These are phyloP conservation scores for Angomonas ambiguus DNA, from an alignment of 208 protist genomes.

Conservation along the genomic window DNA sequence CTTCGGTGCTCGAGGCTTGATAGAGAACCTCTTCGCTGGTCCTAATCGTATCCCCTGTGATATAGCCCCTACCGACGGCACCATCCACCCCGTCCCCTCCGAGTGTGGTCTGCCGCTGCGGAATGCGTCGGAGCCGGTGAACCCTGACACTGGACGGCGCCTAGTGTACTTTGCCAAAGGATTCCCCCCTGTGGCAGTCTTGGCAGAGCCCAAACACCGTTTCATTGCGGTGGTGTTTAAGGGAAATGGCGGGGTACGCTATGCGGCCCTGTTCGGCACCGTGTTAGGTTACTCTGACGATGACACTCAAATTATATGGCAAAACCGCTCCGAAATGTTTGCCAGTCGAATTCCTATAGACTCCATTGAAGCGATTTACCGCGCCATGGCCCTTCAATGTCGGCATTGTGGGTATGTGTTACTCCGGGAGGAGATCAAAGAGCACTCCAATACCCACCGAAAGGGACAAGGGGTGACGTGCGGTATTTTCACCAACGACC, in stretches of 20 bases:
- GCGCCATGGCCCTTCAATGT: conserved; percentile 47
- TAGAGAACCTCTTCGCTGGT: conserved; percentile 35
- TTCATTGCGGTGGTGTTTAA: conserved; percentile 46
- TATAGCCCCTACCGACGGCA: conserved; percentile 23
- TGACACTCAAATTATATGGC: conserved; percentile 69
- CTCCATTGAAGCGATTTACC: conserved; percentile 34
- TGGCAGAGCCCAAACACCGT: conserved; percentile 33
- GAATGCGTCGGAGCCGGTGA: conserved; percentile 41
- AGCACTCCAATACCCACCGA: conserved; percentile 61
- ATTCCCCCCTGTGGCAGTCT: conserved; percentile 28
- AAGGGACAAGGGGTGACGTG: conserved; percentile 40
- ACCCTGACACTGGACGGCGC: conserved; percentile 31
- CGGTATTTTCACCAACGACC: conserved; percentile 44
- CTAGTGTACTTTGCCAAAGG: conserved; percentile 54
- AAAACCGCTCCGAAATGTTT: conserved; percentile 59
- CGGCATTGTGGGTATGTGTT: conserved; percentile 60
- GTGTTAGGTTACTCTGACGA: conserved; percentile 73
- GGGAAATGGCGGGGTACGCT: conserved; percentile 14
- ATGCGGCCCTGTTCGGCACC: conserved; percentile 44
- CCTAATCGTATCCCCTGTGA: conserved; percentile 16
- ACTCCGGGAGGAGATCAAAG: conserved; percentile 37
- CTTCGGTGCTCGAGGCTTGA: conserved; percentile 35
- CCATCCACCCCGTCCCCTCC: conserved; percentile 15
- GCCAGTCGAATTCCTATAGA: conserved; percentile 43
- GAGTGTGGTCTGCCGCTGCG: conserved; percentile 41